Percentiles rank a stretch among this genome's conserved stretches.
These are phyloP conservation scores for Paramarasmius palmivorus DNA, from an alignment of 1,284 basidiomycete species.

Conservation along the genomic window DNA sequence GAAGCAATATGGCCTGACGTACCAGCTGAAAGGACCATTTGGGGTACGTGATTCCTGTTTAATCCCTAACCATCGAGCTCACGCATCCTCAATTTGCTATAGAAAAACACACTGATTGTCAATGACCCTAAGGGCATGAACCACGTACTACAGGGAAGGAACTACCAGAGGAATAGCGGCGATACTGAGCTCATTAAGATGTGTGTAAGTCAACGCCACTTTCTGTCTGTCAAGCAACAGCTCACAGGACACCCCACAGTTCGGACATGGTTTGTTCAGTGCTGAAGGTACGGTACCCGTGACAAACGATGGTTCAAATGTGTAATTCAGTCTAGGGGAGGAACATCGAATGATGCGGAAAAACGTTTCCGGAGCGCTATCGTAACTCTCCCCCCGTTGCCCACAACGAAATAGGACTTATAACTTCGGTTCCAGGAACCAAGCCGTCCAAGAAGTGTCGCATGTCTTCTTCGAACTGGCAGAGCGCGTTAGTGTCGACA, in stretches of 20 bases:
- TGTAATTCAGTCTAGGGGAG: not conserved
- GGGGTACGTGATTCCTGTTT: not conserved
- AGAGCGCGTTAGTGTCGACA: not conserved
- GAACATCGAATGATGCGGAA: not conserved
- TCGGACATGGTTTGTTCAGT: not conserved
- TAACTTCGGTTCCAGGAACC: not conserved
- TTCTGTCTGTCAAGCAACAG: not conserved
- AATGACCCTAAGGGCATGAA: not conserved
- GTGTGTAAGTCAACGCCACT: not conserved
- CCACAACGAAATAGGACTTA: not conserved
- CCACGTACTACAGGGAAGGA: not conserved
- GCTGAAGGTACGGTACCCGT: not conserved
- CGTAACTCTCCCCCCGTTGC: not conserved
- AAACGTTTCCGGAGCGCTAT: not conserved
- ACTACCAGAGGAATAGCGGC: not conserved
- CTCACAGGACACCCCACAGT: not conserved
- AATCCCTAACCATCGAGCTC: not conserved
- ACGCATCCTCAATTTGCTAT: not conserved
- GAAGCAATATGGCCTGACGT: not conserved
- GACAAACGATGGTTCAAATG: no score
- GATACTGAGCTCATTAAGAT: not conserved
- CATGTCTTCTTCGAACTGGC: not conserved
- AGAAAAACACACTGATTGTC: not conserved
- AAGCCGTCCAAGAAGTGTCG: not conserved
- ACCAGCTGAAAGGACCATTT: not conserved